Conservation (phyloP, 345 rosid genomes). For the Acer saccharum region DNA sequence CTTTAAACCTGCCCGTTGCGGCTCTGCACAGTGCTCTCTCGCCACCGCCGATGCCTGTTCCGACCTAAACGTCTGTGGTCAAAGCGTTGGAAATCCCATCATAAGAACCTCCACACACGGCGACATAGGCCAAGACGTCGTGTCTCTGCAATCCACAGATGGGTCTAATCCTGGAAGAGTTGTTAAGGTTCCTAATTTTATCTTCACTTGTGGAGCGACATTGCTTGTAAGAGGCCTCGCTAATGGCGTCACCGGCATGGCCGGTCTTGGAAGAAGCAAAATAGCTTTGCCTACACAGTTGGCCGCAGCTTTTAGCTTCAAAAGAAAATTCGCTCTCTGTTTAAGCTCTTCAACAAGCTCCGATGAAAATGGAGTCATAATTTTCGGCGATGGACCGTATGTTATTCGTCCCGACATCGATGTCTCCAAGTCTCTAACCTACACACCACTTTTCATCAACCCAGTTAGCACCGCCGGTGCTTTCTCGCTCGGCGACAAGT, state of each 20-base stretch:
- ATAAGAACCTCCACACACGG: slow-evolving; percentile 12
- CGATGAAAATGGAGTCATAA: slow-evolving; percentile 23
- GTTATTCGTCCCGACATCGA: slow-evolving; percentile 24
- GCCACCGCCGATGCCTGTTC: slow-evolving; percentile 23
- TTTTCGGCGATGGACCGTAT: slow-evolving; percentile 37
- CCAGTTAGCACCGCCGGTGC: slow-evolving; percentile 25
- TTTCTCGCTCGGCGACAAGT: slow-evolving; percentile 16
- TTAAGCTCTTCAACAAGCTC: slow-evolving; percentile 23
- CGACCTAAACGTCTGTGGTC: slow-evolving; percentile 28
- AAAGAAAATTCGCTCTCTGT: slow-evolving; percentile 32
- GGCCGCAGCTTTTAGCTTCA: slow-evolving; percentile 24
- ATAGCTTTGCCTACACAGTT: slow-evolving; percentile 20
- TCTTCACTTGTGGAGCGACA: slow-evolving; percentile 16
- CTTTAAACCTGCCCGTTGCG: slow-evolving; percentile 21
- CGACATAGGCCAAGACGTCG: slow-evolving; percentile 29
- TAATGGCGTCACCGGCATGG: slow-evolving; percentile 21
- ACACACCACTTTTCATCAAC: slow-evolving; percentile 35
- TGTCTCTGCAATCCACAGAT: slow-evolving; percentile 26
- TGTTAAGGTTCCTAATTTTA: slow-evolving; percentile 22
- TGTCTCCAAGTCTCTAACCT: slow-evolving; percentile 28
- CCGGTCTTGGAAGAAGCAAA: slow-evolving; percentile 23
- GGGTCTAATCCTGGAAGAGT: slow-evolving; percentile 29
- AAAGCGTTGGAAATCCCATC: slow-evolving; percentile 23
- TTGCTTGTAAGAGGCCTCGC: slow-evolving; percentile 27
- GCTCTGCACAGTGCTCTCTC: slow-evolving; percentile 31